Conservation (phyloP, 441 rosid species). For the Populus hybrid region DNA sequence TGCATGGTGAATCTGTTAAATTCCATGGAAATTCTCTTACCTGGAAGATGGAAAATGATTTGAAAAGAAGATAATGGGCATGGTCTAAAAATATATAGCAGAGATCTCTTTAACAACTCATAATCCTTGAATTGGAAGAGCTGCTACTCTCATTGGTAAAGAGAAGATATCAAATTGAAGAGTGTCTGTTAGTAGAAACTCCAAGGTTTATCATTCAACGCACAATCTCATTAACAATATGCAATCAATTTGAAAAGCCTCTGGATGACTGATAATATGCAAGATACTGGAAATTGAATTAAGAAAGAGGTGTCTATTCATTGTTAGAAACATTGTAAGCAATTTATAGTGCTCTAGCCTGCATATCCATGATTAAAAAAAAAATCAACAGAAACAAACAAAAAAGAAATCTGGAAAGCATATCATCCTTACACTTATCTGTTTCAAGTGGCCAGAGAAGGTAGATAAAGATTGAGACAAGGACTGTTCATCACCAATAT, state of each 20-base stretch:
- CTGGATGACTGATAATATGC: constrained; percentile 3
- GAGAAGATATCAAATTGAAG: background rate
- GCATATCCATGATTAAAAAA: background rate
- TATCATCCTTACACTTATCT: constrained; percentile 67
- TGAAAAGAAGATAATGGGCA: background rate
- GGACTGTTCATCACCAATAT: constrained; percentile 96
- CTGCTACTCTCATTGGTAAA: background rate
- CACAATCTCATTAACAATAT: background rate
- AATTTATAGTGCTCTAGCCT: background rate
- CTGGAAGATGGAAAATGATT: background rate
- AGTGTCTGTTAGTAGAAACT: background rate
- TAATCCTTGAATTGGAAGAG: background rate
- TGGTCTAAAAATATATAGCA: constrained; percentile 1
- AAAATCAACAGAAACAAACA: constrained; percentile 7
- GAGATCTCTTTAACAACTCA: constrained; percentile 9
- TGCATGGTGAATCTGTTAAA: constrained; percentile 36
- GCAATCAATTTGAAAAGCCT: constrained; percentile 13
- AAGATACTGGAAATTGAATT: constrained; percentile 1
- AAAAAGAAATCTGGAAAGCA: constrained; percentile 7
- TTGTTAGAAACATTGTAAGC: constrained; percentile 10
- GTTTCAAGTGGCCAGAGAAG: constrained; percentile 93
- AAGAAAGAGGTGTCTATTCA: background rate
- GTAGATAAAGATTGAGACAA: constrained; percentile 89
- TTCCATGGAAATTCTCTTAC: background rate
- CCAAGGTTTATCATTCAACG: background rate